Evolutionary conservation across 2,329 filamentous ascomycete genomes (phyloP).

Genomic region (Teratosphaeria zuluensis): DNA sequence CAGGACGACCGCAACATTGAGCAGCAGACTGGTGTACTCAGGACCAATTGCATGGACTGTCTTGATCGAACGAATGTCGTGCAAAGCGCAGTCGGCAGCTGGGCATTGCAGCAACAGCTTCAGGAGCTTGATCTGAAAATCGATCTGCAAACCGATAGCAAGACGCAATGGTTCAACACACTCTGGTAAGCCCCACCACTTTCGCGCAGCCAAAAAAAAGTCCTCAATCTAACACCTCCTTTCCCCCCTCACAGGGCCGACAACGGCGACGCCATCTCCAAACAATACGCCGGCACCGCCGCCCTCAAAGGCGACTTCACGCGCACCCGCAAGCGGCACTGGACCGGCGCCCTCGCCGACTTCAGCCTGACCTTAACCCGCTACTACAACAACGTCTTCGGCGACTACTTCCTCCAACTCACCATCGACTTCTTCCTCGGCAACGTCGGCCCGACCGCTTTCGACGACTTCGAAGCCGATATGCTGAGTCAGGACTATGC

Average conservation of each 20-base stretch:
- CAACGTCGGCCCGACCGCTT: slow-evolving; percentile 73
- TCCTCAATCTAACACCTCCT: no score
- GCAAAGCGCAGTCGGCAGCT: slow-evolving; percentile 80
- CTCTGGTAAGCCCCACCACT: no score
- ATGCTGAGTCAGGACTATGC: slow-evolving; percentile 92
- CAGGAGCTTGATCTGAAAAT: slow-evolving; percentile 67
- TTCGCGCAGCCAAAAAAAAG: no score
- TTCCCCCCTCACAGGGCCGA: slow-evolving; percentile 57
- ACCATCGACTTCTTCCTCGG: slow-evolving; percentile 90
- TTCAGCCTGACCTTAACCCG: slow-evolving; percentile 78
- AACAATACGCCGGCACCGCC: slow-evolving; percentile 90
- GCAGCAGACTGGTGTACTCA: slow-evolving; percentile 64
- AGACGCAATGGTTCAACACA: slow-evolving; percentile 87
- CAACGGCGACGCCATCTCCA: slow-evolving; percentile 90
- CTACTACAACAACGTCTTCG: slow-evolving; percentile 80
- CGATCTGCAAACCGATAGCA: slow-evolving; percentile 63
- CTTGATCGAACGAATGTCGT: slow-evolving; percentile 93
- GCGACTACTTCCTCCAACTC: slow-evolving; percentile 96
- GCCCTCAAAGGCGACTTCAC: slow-evolving; percentile 97
- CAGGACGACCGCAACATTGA: slow-evolving; percentile 33
- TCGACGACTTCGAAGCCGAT: slow-evolving; percentile 87
- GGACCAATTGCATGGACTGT: slow-evolving; percentile 98
- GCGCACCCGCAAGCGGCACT: slow-evolving; percentile 78
- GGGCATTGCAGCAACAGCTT: slow-evolving; percentile 71
- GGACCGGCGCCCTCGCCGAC: slow-evolving; percentile 83